A percentile compares a stretch with the other conserved stretches of the same genome.
Evolutionary conservation across 164 flowering plant genomes (phyloP).

Genomic region (Liquidambar formosana): DNA sequence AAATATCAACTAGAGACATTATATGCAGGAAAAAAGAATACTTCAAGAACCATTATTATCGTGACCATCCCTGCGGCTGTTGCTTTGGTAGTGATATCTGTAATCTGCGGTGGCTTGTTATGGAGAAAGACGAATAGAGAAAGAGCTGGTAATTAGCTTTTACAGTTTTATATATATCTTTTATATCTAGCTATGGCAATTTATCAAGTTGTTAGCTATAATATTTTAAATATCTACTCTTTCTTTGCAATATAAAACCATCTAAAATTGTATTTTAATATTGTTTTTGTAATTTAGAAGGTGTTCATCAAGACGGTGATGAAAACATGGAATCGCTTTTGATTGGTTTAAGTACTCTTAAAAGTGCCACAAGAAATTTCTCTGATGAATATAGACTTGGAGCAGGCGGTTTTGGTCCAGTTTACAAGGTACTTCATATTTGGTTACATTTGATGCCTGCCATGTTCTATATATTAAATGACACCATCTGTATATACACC

Average conservation of each 20-base stretch:
- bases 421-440: conserved; percentile 21
- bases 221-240: too few species aligned
- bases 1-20: too few species aligned
- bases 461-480: neutral
- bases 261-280: too few species aligned
- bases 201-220: neutral
- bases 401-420: conserved; percentile 32
- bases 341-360: conserved; percentile 12
- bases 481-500: neutral
- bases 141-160: neutral
- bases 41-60: neutral
- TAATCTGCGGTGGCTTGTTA: conserved; percentile 13
- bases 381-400: conserved; percentile 18
- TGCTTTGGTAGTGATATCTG: neutral
- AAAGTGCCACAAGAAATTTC: conserved; percentile 19
- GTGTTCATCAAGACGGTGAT: conserved; percentile 2
- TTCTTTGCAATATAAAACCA: too few species aligned
- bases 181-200: too few species aligned
- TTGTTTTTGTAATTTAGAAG: neutral
- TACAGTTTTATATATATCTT: too few species aligned
- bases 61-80: conserved; percentile 8
- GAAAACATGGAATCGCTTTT: conserved; percentile 10
- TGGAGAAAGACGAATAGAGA: conserved; percentile 16
- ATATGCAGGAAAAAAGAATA: conserved; percentile 7
- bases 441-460: neutral